Evolutionary conservation across 495 filamentous ascomycete genomes (phyloP).

Genomic region (Delitschia confertaspora): DNA sequence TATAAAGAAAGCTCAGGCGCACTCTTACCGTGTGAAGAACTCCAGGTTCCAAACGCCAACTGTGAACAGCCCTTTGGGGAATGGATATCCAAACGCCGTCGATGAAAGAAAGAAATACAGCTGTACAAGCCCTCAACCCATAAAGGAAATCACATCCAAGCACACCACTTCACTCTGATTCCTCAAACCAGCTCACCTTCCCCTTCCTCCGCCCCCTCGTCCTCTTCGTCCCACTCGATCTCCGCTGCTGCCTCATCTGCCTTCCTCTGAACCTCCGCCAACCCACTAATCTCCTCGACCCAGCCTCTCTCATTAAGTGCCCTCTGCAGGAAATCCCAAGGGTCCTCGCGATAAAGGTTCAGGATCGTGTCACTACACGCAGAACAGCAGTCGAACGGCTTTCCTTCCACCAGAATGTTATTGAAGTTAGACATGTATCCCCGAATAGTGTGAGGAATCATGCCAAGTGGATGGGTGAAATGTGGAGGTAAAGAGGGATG

Average conservation of each 20-base stretch:
- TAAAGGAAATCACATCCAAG: too few species aligned
- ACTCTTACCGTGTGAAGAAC: too few species aligned
- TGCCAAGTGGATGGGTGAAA: constrained; percentile 64
- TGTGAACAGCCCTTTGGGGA: too few species aligned
- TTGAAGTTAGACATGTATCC: constrained; percentile 82
- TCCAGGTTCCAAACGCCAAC: too few species aligned
- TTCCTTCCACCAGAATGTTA: constrained; percentile 71
- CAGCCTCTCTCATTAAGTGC: constrained; percentile 78
- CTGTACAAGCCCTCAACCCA: too few species aligned
- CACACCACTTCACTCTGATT: too few species aligned
- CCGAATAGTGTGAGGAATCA: constrained; percentile 86
- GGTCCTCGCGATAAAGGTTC: constrained; percentile 58
- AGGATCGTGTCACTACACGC: constrained; percentile 77
- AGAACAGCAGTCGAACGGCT: constrained; percentile 82
- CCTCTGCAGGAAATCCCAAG: constrained; percentile 82
- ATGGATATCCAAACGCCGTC: too few species aligned
- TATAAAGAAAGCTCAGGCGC: too few species aligned
- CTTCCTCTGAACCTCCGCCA: constrained; percentile 79
- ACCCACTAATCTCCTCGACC: constrained; percentile 81
- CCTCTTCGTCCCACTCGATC: constrained; percentile 54
- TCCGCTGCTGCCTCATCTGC: constrained; percentile 61
- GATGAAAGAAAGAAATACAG: too few species aligned
- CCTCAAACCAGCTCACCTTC: constrained; percentile 33
- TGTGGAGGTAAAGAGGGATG: constrained; percentile 21
- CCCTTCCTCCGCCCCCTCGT: constrained; percentile 40